A percentile compares a stretch with the other conserved stretches of the same genome.
Conservation (phyloP, 768 basidiomycete genomes). For the Ramaria sp. region DNA sequence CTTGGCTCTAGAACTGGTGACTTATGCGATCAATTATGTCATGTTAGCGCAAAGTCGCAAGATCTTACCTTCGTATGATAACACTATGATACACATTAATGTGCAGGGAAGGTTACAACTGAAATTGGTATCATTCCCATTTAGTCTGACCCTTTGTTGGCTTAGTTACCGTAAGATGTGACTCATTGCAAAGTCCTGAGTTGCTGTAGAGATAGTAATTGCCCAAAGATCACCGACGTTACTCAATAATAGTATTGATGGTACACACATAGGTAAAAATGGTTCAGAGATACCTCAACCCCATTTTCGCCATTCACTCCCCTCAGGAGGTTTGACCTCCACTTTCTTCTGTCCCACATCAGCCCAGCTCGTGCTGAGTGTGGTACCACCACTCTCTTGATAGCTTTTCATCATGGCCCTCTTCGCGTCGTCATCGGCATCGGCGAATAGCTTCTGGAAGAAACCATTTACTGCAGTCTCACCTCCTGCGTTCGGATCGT, state of each 20-base stretch:
- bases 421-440: constrained; percentile 84
- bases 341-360: constrained; percentile 64
- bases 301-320: constrained; percentile 81
- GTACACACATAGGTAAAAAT: neutral
- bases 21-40: constrained; percentile 3
- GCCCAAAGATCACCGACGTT: no score
- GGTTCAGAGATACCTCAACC: constrained; percentile 4
- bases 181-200: no score
- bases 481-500: constrained; percentile 88
- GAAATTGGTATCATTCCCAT: no score
- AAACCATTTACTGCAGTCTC: constrained; percentile 78
- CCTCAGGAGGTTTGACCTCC: constrained; percentile 72
- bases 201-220: no score
- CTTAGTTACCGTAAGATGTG: no score
- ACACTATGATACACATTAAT: neutral
- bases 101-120: no score
- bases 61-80: no score
- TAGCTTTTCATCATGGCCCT: constrained; percentile 98
- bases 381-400: constrained; percentile 88
- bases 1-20: neutral
- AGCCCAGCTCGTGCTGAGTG: constrained; percentile 92
- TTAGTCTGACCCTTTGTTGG: no score
- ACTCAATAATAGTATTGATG: neutral
- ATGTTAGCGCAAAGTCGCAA: neutral
- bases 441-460: constrained; percentile 85